Percentiles rank a stretch among this genome's conserved stretches.
phyloP scores from a whole-genome alignment of 2,329 filamentous ascomycete genomes.

The Pezicula rhizophila region DNA sequence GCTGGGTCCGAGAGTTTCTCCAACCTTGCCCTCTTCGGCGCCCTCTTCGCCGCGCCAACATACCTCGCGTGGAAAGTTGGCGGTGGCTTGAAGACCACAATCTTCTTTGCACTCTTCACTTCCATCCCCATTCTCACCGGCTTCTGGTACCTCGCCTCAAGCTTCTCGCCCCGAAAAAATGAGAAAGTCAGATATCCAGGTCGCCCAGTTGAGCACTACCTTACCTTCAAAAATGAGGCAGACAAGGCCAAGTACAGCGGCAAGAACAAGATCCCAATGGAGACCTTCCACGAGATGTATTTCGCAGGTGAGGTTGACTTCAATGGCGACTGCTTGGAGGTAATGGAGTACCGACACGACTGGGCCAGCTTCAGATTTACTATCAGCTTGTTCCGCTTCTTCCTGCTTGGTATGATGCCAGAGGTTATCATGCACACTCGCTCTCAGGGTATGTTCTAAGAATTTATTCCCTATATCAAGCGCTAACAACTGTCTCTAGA shows the following conservation, averaged over 20 bases:
- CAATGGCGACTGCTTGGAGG: slow-evolving; percentile 86
- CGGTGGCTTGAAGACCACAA: slow-evolving; percentile 78
- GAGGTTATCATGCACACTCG: slow-evolving; percentile 90
- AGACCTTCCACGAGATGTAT: slow-evolving; percentile 97
- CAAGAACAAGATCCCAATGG: slow-evolving; percentile 76
- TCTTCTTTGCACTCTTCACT: slow-evolving; percentile 79
- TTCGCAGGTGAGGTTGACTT: slow-evolving; percentile 92
- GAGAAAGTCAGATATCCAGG: slow-evolving; percentile 86
- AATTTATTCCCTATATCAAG: neutral
- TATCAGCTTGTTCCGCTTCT: slow-evolving; percentile 75
- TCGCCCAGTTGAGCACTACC: slow-evolving; percentile 84
- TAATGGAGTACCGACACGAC: slow-evolving; percentile 91
- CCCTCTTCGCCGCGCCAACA: slow-evolving; percentile 66
- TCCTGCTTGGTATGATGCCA: slow-evolving; percentile 80
- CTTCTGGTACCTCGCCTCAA: slow-evolving; percentile 78
- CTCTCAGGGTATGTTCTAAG: slow-evolving; percentile 61
- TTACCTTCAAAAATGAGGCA: slow-evolving; percentile 65
- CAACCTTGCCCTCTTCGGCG: slow-evolving; percentile 67
- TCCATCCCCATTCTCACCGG: slow-evolving; percentile 70
- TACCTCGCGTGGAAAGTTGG: slow-evolving; percentile 79
- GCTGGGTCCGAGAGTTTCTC: slow-evolving; percentile 82
- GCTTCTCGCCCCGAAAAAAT: slow-evolving; percentile 81
- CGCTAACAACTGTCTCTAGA: slow-evolving; percentile 48
- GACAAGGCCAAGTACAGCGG: slow-evolving; percentile 65
- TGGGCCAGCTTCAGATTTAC: slow-evolving; percentile 96